phyloP scores from a whole-genome alignment of 192 early-diverging fungal genomes.

The Coemansia sp. region DNA sequence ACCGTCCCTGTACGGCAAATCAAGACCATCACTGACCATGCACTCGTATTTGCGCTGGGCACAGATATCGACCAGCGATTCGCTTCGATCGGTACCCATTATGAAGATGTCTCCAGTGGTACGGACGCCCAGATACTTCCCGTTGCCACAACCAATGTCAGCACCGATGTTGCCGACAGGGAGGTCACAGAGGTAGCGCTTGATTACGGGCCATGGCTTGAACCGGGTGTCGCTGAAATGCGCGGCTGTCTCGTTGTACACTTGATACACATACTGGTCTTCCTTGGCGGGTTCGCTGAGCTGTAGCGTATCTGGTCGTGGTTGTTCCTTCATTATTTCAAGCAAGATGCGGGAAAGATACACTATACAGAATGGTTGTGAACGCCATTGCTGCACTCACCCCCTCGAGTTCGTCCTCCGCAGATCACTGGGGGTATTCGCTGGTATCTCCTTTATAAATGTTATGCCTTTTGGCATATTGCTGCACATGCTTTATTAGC shows the following conservation, averaged over 20 bases:
- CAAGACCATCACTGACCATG: conserved; percentile 78
- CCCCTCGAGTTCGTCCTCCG: no score
- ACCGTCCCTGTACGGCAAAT: conserved; percentile 69
- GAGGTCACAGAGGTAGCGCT: conserved; percentile 68
- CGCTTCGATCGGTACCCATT: conserved; percentile 83
- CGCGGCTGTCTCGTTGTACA: conserved; percentile 88
- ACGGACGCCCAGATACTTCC: conserved; percentile 94
- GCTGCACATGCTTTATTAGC: background rate
- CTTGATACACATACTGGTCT: conserved; percentile 80
- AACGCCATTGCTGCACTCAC: no score
- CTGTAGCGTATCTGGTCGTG: conserved; percentile 36
- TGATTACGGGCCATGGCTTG: conserved; percentile 98
- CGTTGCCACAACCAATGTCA: conserved; percentile 97
- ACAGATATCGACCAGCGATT: conserved; percentile 75
- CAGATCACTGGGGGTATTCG: no score
- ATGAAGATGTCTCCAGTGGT: conserved; percentile 62
- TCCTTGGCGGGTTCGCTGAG: conserved; percentile 58
- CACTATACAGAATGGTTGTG: no score
- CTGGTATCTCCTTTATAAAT: background rate
- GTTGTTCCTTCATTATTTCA: conserved; percentile 23
- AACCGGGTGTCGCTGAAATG: conserved; percentile 96
- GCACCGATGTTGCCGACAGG: conserved; percentile 76
- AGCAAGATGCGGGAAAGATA: background rate
- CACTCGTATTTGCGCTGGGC: conserved; percentile 73
- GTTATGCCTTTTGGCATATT: background rate